Conservation (phyloP, 2,329 filamentous ascomycete genomes). For the Sporothrix brunneoviolacea region DNA sequence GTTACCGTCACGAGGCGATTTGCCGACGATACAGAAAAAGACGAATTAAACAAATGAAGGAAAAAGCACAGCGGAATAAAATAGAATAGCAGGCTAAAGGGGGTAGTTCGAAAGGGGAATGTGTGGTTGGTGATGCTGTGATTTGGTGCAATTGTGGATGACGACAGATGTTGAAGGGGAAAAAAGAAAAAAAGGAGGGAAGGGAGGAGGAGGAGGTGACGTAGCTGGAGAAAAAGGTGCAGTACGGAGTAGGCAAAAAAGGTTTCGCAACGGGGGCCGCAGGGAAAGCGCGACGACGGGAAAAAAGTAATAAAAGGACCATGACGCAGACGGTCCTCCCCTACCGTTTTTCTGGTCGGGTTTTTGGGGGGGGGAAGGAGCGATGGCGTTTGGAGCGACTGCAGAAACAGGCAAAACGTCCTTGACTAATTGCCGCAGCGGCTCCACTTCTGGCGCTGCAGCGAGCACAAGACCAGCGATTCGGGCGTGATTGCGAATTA, state of each 20-base stretch:
- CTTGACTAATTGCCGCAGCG: constrained; percentile 2
- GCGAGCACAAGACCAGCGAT: neutral
- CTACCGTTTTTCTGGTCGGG: neutral
- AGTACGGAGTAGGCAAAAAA: constrained; percentile 9
- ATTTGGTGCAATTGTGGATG: constrained; percentile 8
- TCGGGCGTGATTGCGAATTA: constrained; percentile 8
- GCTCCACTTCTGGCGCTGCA: neutral
- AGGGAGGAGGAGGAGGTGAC: constrained; percentile 15
- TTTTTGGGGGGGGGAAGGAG: neutral
- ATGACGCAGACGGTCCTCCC: constrained; percentile 4
- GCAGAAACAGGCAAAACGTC: neutral
- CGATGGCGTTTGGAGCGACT: constrained; percentile 7
- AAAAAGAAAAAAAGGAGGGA: constrained; percentile 11
- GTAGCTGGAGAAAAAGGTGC: constrained; percentile 20
- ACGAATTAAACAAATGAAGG: neutral
- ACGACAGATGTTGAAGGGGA: constrained; percentile 11
- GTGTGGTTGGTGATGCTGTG: constrained; percentile 7
- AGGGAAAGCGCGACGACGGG: neutral
- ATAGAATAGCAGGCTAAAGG: too few relatives aligned
- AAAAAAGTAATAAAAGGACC: constrained; percentile 3
- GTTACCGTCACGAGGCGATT: neutral
- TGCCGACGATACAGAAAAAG: too few relatives aligned
- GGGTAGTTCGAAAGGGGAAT: too few relatives aligned
- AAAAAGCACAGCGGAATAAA: neutral
- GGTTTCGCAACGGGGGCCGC: constrained; percentile 11